Conservation (phyloP, 192 early-diverging fungal species). For the Rhizophagus sp. region DNA sequence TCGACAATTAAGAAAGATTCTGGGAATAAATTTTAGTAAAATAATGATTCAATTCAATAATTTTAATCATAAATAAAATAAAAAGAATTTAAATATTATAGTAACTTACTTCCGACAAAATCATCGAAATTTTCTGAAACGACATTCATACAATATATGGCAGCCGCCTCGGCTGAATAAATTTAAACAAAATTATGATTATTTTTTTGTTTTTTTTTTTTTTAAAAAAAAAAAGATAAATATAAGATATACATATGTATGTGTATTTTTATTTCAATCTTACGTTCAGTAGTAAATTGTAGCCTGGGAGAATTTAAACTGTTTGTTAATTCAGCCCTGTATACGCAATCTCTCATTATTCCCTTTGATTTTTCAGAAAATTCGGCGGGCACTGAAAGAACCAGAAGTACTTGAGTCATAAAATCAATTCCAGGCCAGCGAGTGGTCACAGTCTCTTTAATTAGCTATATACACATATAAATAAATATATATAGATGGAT, state of each 20-base stretch:
- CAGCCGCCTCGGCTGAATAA: constrained; percentile 22
- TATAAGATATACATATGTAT: too few species aligned
- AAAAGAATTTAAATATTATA: neutral
- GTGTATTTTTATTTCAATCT: too few species aligned
- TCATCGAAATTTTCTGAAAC: neutral
- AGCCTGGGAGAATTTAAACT: too few species aligned
- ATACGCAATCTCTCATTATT: constrained; percentile 54
- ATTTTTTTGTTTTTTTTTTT: too few species aligned
- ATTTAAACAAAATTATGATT: neutral
- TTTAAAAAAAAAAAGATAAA: neutral
- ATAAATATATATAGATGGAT: too few species aligned
- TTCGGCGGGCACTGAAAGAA: constrained; percentile 54
- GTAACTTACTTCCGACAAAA: neutral
- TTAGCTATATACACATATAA: neutral
- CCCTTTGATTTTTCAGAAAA: constrained; percentile 54
- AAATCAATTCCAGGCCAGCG: constrained; percentile 15
- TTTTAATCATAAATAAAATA: too few species aligned
- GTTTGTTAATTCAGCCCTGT: constrained; percentile 43
- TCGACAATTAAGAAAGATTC: constrained; percentile 27
- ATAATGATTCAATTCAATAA: neutral
- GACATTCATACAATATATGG: constrained; percentile 4
- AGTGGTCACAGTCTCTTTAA: constrained; percentile 3
- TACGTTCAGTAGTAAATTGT: too few species aligned
- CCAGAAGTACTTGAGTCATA: neutral
- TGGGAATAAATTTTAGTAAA: neutral